Evolutionary conservation across 208 protist species (phyloP).

Genomic region (Leishmania arabica): DNA sequence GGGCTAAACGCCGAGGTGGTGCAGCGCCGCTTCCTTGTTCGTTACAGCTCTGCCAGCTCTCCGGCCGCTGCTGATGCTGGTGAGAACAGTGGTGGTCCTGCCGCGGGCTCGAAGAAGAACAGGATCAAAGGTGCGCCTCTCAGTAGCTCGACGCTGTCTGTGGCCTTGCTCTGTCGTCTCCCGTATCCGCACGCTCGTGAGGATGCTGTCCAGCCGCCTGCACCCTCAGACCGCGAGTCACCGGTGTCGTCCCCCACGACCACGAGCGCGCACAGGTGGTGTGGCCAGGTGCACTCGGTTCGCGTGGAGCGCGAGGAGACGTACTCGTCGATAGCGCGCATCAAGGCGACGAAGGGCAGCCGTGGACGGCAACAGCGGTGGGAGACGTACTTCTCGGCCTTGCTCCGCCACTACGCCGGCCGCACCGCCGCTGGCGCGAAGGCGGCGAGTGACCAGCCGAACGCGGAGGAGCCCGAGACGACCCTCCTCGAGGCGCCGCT

Average conservation of each 20-base stretch:
- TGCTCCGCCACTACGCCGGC: constrained; percentile 52
- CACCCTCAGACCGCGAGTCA: neutral
- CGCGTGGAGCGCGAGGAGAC: constrained; percentile 40
- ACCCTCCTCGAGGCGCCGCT: constrained; percentile 31
- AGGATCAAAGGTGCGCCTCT: neutral
- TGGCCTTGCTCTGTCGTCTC: constrained; percentile 38
- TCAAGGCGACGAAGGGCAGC: constrained; percentile 46
- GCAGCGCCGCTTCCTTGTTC: constrained; percentile 68
- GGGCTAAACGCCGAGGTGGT: constrained; percentile 74
- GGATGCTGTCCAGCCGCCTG: neutral
- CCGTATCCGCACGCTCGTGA: constrained; percentile 34
- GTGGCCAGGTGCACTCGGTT: constrained; percentile 43
- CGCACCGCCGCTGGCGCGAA: constrained; percentile 7
- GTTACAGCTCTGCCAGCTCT: constrained; percentile 4
- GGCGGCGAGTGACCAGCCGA: neutral
- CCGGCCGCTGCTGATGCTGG: neutral
- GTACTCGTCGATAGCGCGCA: constrained; percentile 19
- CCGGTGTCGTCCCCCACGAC: constrained; percentile 5
- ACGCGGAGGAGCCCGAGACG: constrained; percentile 16
- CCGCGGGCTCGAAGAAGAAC: constrained; percentile 1
- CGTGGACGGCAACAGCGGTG: constrained; percentile 55
- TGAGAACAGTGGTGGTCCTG: neutral
- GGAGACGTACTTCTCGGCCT: constrained; percentile 58
- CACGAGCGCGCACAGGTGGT: constrained; percentile 11
- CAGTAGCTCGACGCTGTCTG: neutral